These are phyloP conservation scores for Testicularia cyperi DNA, from an alignment of 1,284 basidiomycete genomes.

Conservation along the genomic window DNA sequence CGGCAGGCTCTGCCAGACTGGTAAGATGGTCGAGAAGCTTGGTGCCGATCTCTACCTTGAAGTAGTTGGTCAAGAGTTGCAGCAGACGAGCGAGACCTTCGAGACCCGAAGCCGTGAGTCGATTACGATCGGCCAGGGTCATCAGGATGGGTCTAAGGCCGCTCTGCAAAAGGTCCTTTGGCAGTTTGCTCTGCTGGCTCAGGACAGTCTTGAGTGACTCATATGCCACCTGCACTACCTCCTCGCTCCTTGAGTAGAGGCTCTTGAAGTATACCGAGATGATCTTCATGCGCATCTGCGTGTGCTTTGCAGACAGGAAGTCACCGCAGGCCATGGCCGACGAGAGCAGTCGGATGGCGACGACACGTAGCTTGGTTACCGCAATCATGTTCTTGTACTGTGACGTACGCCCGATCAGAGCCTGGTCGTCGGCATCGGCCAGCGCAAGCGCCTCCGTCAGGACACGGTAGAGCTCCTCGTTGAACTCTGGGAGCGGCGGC, in stretches of 20 bases:
- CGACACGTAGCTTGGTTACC: conserved; percentile 87
- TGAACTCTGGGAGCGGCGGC: conserved; percentile 85
- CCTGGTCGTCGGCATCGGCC: conserved; percentile 89
- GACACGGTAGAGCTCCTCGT: conserved; percentile 87
- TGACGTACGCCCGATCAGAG: conserved; percentile 72
- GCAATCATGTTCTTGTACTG: conserved; percentile 80
- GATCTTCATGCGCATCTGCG: conserved; percentile 69
- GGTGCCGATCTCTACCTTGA: conserved; percentile 98
- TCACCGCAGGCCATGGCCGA: conserved; percentile 93
- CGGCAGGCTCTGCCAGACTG: conserved; percentile 48
- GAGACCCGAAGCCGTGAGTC: conserved; percentile 88
- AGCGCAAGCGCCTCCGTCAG: conserved; percentile 91
- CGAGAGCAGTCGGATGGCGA: conserved; percentile 87
- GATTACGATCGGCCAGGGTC: conserved; percentile 95
- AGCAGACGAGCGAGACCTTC: conserved; percentile 91
- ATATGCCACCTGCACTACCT: conserved; percentile 94
- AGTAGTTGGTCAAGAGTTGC: conserved; percentile 95
- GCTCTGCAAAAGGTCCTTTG: conserved; percentile 91
- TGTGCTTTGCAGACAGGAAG: conserved; percentile 64
- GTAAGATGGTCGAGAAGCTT: conserved; percentile 85
- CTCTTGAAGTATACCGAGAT: conserved; percentile 98
- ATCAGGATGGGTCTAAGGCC: conserved; percentile 94
- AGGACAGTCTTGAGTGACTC: conserved; percentile 88
- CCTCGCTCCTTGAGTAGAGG: conserved; percentile 86
- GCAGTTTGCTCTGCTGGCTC: conserved; percentile 81